Percentiles rank a stretch among this genome's conserved stretches.
phyloP scores from a whole-genome alignment of 2,329 filamentous ascomycete species.

The Fusarium metavorans region DNA sequence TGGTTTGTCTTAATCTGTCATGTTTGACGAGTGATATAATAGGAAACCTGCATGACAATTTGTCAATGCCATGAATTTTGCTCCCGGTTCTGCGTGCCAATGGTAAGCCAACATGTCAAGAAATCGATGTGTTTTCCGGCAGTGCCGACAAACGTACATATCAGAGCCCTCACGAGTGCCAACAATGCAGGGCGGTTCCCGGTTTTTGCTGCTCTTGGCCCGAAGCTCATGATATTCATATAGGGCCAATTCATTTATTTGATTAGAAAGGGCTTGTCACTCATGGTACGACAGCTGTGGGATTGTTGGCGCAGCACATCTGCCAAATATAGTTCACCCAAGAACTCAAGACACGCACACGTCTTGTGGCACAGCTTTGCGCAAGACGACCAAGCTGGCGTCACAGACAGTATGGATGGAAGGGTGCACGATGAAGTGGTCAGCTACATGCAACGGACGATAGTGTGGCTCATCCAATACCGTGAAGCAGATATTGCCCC shows the following conservation, averaged over 20 bases:
- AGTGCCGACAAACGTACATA: not conserved
- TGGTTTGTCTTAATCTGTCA: not conserved
- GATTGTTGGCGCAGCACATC: slow-evolving; percentile 8
- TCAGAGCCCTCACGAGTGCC: not conserved
- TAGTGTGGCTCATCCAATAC: not conserved
- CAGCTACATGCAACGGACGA: slow-evolving; percentile 14
- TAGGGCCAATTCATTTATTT: slow-evolving; percentile 13
- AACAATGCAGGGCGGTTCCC: not conserved
- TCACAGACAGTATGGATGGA: not conserved
- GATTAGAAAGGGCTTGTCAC: not conserved
- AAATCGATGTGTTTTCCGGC: not conserved
- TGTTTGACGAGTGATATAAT: not conserved
- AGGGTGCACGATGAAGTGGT: slow-evolving; percentile 9
- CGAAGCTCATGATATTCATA: slow-evolving; percentile 30
- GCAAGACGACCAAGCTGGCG: not conserved
- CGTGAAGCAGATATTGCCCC: not conserved
- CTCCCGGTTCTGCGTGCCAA: not conserved
- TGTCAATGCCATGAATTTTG: not conserved
- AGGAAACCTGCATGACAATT: not conserved
- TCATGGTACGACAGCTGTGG: slow-evolving; percentile 10
- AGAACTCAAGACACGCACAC: not conserved
- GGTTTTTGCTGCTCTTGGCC: not conserved
- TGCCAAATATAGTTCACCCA: slow-evolving; percentile 27
- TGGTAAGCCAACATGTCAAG: not conserved
- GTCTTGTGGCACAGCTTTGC: slow-evolving; percentile 4